Base-by-base conservation (phyloP, 2,329 filamentous ascomycete genomes). In the Paecilomyces fulvus region DNA sequence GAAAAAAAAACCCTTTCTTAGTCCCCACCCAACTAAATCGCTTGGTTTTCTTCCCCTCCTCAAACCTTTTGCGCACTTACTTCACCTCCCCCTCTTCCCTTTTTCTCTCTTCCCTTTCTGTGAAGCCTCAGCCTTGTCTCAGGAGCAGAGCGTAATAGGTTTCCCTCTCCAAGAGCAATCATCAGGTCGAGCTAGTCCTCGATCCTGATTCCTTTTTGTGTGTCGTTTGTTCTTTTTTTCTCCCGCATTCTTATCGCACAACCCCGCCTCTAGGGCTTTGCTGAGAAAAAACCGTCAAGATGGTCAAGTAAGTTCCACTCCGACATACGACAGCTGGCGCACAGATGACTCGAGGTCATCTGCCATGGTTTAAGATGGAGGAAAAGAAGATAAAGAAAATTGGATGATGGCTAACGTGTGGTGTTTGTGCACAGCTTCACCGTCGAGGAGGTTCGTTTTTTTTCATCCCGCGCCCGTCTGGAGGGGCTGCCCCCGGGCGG, bases 251-350 rank as follows among this genome's bases (percentile, higher is more conserved):
- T 62, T 62, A 60, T 65, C 63, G 55, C 63, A 62, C 61, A 68
- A 69, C 71, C 72, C 70, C 71, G 71, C 72, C 72, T 73, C 70
- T 68, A 70, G 59, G 69, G 71, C 70, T 51, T 57, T 61, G 69
- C 70, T 61, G 59, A 61, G 60, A 66, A 69, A 70, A 69, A 70
- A 89, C 91, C 89, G 90, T 82, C 88, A 96, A 91, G 78, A 99
- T 99, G 94, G 94, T 99, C 79, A 96, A 97, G 92, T 96, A 88
- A 88, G 92, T 92, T 56, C 50, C 54, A 56, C 58, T 59, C 46
- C 46, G 52, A 49, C 56, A 28, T 28, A 28, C 21, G 2, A 28
- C 51, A n/a, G 57, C 49, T 28, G 58, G 57, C 51, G 33, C n/a
- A 5, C 12, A 6, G 12, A 37, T 37, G 14, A n/a, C 33, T 14